phyloP scores from a whole-genome alignment of 1,284 basidiomycete genomes.

The Ustilago xerochloae region DNA sequence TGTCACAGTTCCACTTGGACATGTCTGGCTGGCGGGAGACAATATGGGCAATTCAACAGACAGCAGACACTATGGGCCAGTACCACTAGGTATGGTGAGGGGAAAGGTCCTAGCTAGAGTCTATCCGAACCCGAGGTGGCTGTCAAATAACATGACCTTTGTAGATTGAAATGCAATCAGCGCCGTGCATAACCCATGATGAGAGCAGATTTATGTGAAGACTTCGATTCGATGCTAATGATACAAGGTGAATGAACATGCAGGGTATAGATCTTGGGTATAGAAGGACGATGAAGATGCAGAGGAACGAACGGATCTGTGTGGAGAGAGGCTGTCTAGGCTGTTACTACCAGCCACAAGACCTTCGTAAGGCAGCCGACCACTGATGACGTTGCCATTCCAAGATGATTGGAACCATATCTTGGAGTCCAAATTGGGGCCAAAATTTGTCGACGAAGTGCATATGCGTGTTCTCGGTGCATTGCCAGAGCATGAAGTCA shows the following conservation, averaged over 20 bases:
- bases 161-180: constrained; percentile 12
- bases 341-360: constrained; percentile 22
- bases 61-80: constrained; percentile 89
- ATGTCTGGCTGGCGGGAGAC: constrained; percentile 90
- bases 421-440: constrained; percentile 91
- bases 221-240: background rate
- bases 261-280: background rate
- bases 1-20: constrained; percentile 47
- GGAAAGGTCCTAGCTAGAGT: constrained; percentile 79
- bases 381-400: constrained; percentile 77
- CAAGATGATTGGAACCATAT: constrained; percentile 85
- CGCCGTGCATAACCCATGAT: too few relatives aligned
- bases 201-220: background rate
- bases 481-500: constrained; percentile 92
- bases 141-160: constrained; percentile 15
- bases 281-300: background rate
- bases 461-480: constrained; percentile 84
- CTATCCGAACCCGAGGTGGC: constrained; percentile 41
- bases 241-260: background rate
- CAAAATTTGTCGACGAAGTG: constrained; percentile 91
- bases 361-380: constrained; percentile 14
- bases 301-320: background rate
- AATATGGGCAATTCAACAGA: constrained; percentile 86
- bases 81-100: constrained; percentile 83
- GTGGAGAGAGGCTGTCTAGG: background rate